These are phyloP conservation scores for Penicillium sp. DNA, from an alignment of 2,329 filamentous ascomycete genomes.

Conservation along the genomic window DNA sequence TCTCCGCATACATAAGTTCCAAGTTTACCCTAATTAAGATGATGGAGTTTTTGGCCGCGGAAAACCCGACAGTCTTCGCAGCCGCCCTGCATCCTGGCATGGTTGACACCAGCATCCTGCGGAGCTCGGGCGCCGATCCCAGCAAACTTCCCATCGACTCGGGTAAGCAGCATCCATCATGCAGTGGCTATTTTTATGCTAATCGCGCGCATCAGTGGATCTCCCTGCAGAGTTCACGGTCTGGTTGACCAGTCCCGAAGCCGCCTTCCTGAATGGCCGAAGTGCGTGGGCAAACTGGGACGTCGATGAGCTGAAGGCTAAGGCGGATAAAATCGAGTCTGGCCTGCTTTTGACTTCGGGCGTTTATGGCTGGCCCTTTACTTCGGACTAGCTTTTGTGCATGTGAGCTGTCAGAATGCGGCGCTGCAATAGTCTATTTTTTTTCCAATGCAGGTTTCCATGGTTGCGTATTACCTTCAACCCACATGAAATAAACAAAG, in stretches of 20 bases:
- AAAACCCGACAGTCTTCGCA: slow-evolving; percentile 42
- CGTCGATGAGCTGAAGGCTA: slow-evolving; percentile 39
- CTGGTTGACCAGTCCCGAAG: slow-evolving; percentile 42
- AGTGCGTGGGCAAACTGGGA: slow-evolving; percentile 43
- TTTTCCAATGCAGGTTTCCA: background rate
- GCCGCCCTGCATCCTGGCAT: slow-evolving; percentile 48
- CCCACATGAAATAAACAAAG: background rate
- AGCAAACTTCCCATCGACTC: slow-evolving; percentile 18
- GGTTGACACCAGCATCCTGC: slow-evolving; percentile 25
- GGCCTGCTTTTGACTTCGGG: background rate
- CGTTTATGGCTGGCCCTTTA: background rate
- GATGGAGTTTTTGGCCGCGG: slow-evolving; percentile 43
- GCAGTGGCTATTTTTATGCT: background rate
- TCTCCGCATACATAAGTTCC: slow-evolving; percentile 40
- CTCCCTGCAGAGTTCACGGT: slow-evolving; percentile 31
- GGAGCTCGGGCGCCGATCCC: slow-evolving; percentile 14
- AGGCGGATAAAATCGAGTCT: slow-evolving; percentile 18
- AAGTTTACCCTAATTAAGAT: slow-evolving; percentile 45
- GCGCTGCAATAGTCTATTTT: background rate
- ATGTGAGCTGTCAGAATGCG: background rate
- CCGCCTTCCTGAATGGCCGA: slow-evolving; percentile 40
- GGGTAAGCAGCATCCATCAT: slow-evolving; percentile 7
- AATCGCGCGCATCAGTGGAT: slow-evolving; percentile 9
- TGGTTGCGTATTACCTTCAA: background rate
- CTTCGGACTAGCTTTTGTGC: background rate